Evolutionary conservation across 1,139 yeast species (phyloP).

Genomic region (Blastobotrys buckinghamii): DNA sequence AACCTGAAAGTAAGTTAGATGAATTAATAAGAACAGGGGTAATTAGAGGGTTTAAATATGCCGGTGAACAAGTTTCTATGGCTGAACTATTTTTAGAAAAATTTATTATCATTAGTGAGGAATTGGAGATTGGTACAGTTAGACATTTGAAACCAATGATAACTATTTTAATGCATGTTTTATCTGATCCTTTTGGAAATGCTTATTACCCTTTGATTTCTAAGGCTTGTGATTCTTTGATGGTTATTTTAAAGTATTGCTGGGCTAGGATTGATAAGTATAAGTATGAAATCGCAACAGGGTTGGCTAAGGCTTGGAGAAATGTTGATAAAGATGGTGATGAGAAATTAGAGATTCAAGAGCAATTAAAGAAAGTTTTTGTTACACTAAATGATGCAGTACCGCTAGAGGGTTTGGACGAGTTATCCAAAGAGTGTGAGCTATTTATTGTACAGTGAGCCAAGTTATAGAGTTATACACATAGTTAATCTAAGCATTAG

Average conservation of each 20-base stretch:
- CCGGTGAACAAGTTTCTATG: conserved; percentile 22
- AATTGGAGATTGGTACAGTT: conserved; percentile 18
- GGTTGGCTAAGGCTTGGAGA: conserved; percentile 27
- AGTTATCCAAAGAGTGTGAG: background rate
- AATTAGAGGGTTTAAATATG: conserved; percentile 24
- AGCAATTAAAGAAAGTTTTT: conserved; percentile 7
- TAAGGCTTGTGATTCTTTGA: conserved; percentile 22
- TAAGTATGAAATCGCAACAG: conserved; percentile 34
- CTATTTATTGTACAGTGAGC: conserved; percentile 1
- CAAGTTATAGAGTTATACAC: background rate
- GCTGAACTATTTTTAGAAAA: conserved; percentile 17
- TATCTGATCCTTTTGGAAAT: conserved; percentile 32
- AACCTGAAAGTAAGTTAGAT: conserved; percentile 20
- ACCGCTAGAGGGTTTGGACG: background rate
- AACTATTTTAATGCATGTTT: conserved; percentile 21
- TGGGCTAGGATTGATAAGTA: conserved; percentile 34
- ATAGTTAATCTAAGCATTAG: no score
- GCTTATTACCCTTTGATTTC: conserved; percentile 22
- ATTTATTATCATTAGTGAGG: conserved; percentile 13
- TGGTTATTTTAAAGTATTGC: conserved; percentile 23
- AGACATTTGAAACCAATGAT: conserved; percentile 27
- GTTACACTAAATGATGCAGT: conserved; percentile 6
- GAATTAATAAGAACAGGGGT: conserved; percentile 26
- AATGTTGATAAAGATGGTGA: conserved; percentile 13
- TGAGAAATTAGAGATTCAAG: background rate